phyloP scores from a whole-genome alignment of 2,329 filamentous ascomycete species.

The Ascochyta fabae region DNA sequence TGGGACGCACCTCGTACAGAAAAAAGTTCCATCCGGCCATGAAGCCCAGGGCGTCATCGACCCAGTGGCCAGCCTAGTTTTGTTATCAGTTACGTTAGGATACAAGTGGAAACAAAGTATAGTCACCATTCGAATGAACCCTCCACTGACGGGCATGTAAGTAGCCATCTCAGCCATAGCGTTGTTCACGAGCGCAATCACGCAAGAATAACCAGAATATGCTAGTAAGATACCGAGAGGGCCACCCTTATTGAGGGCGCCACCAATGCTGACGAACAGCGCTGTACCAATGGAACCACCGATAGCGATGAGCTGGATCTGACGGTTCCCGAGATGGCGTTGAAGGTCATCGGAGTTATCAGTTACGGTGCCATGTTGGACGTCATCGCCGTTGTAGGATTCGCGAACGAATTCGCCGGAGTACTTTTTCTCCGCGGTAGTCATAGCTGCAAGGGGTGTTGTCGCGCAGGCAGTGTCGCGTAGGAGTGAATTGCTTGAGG shows the following conservation, averaged over 20 bases:
- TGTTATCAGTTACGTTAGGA: neutral
- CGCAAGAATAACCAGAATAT: slow-evolving; percentile 61
- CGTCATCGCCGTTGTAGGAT: slow-evolving; percentile 30
- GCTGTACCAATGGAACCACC: slow-evolving; percentile 53
- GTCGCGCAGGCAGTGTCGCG: slow-evolving; percentile 28
- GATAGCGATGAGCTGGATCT: slow-evolving; percentile 52
- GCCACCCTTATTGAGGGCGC: slow-evolving; percentile 59
- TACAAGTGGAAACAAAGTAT: neutral
- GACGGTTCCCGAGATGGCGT: slow-evolving; percentile 49
- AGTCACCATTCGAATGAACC: slow-evolving; percentile 63
- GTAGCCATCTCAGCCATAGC: slow-evolving; percentile 69
- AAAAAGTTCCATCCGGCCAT: slow-evolving; percentile 61
- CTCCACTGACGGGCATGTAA: slow-evolving; percentile 67
- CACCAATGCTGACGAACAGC: slow-evolving; percentile 68
- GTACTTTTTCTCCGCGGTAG: slow-evolving; percentile 39
- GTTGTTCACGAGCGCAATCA: slow-evolving; percentile 69
- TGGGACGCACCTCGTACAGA: slow-evolving; percentile 50
- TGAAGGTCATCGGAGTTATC: slow-evolving; percentile 49
- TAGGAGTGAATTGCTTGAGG: slow-evolving; percentile 13
- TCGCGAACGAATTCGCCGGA: slow-evolving; percentile 40
- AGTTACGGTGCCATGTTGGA: slow-evolving; percentile 37
- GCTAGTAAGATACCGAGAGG: slow-evolving; percentile 64
- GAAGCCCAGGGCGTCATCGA: slow-evolving; percentile 69
- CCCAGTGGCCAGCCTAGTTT: slow-evolving; percentile 63
- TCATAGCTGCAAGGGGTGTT: slow-evolving; percentile 37